Base-by-base conservation (phyloP, 805 yeast species). In the Barnettozyma californica region DNA sequence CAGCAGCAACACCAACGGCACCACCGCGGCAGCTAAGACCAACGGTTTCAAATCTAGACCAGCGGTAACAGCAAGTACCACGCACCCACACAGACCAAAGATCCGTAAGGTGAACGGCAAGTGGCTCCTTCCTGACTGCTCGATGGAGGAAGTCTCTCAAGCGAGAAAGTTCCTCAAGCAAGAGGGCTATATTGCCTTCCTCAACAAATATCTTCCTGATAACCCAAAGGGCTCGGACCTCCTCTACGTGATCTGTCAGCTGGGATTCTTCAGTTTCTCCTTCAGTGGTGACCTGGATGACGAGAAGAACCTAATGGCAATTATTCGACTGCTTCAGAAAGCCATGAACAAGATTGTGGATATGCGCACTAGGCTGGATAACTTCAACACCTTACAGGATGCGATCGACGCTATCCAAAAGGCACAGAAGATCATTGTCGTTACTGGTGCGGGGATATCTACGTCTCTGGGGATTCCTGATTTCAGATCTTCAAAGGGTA, bases 361-460 rank as follows among this genome's bases (percentile, higher is more conserved):
- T 37, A 75, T 80, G 47, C 74, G 95, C 50, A 67, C 77, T 2
- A 69, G 86, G 52, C 58, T 84, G 21, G 71, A 75, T 2, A 64
- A 71, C 46, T 78, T 85, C 54, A 66, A 71, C 46, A 78, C 84
- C 0, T 57, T 87, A 2, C 84, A 81, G 10, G 80, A 82, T 51
- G 79, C 84, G 2, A 65, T 78, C 2, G 70, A 68, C 2, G 75
- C 76, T 34, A 70, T 91, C 20, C 54, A 69, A n/a, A 68, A 67
- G 7, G 78, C 94, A 0, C 61, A 73, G 13, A 83, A 79, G 37
- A 74, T 90, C 10, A 59, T 91, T 50, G 90, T 90, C 0, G 64
- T 90, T 20, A 87, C 96, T 0, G 97, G 97, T 14, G 97, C 97
- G 0, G 97, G 97, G 21, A 88, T 90, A 47, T 86, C 95, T 33